Evolutionary conservation across 306 rosid species (phyloP).

Genomic region (Quercus engelmannii): DNA sequence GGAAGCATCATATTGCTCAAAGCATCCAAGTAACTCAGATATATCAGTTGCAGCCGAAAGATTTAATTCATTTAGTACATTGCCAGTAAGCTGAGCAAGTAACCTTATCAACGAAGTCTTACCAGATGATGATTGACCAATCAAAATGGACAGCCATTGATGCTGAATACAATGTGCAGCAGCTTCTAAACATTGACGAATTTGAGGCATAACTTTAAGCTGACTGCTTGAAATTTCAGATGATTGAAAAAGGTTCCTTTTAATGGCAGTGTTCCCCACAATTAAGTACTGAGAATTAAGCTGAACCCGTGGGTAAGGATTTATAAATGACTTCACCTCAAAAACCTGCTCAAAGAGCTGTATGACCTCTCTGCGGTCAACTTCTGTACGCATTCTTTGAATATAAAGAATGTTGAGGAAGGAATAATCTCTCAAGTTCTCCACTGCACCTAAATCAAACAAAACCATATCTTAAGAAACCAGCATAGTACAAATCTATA

Average conservation of each 20-base stretch:
- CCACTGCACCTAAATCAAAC: slow-evolving; percentile 35
- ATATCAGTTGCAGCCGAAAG: slow-evolving; percentile 93
- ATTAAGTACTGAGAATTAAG: slow-evolving; percentile 39
- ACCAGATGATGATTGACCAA: slow-evolving; percentile 83
- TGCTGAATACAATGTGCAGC: slow-evolving; percentile 69
- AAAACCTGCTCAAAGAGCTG: background rate
- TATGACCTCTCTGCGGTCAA: slow-evolving; percentile 76
- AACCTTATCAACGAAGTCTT: slow-evolving; percentile 81
- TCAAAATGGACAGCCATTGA: slow-evolving; percentile 89
- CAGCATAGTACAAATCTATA: background rate
- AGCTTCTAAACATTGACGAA: slow-evolving; percentile 80
- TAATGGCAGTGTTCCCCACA: slow-evolving; percentile 55
- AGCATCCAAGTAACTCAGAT: slow-evolving; percentile 85
- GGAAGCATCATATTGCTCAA: slow-evolving; percentile 81
- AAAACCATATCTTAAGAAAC: slow-evolving; percentile 21
- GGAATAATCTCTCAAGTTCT: slow-evolving; percentile 28
- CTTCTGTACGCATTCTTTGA: slow-evolving; percentile 88
- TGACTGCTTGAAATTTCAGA: slow-evolving; percentile 32
- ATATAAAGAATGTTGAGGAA: slow-evolving; percentile 17
- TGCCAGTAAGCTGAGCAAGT: slow-evolving; percentile 85
- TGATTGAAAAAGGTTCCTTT: slow-evolving; percentile 42
- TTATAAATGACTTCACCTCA: slow-evolving; percentile 20
- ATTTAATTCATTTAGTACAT: slow-evolving; percentile 70
- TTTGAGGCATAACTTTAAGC: slow-evolving; percentile 63
- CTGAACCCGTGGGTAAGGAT: slow-evolving; percentile 75